phyloP scores from a whole-genome alignment of 2,329 filamentous ascomycete species.

The Magnaporthales sp. region DNA sequence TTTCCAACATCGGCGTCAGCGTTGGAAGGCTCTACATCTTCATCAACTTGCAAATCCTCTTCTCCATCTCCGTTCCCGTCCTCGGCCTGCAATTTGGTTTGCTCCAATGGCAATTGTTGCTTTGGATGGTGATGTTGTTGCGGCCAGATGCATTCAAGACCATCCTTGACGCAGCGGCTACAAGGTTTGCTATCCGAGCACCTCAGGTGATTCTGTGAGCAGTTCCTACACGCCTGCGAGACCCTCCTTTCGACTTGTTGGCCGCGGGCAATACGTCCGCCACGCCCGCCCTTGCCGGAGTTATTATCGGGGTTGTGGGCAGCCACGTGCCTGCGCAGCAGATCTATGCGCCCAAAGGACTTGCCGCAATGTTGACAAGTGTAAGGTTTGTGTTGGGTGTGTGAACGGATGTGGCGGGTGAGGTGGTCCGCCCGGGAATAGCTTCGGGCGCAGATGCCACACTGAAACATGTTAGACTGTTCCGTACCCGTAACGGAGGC shows the following conservation, averaged over 20 bases:
- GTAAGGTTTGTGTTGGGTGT: background rate
- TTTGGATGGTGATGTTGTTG: background rate
- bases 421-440: conserved; percentile 3
- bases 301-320: background rate
- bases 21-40: background rate
- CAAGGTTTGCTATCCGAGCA: conserved; percentile 3
- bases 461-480: conserved; percentile 1
- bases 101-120: background rate
- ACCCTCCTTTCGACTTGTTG: background rate
- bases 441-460: conserved; percentile 1
- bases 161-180: background rate
- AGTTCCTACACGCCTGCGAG: background rate
- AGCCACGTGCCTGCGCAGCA: background rate
- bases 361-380: conserved; percentile 3
- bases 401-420: conserved; percentile 1
- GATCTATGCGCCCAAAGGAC: background rate
- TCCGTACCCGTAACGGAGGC: background rate
- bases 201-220: background rate
- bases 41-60: background rate
- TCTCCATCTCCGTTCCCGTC: background rate
- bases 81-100: background rate
- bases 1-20: background rate
- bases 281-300: background rate
- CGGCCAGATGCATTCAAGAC: conserved; percentile 1
- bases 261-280: background rate